phyloP scores from a whole-genome alignment of 331 rosid genomes.

The Quercus lobata region DNA sequence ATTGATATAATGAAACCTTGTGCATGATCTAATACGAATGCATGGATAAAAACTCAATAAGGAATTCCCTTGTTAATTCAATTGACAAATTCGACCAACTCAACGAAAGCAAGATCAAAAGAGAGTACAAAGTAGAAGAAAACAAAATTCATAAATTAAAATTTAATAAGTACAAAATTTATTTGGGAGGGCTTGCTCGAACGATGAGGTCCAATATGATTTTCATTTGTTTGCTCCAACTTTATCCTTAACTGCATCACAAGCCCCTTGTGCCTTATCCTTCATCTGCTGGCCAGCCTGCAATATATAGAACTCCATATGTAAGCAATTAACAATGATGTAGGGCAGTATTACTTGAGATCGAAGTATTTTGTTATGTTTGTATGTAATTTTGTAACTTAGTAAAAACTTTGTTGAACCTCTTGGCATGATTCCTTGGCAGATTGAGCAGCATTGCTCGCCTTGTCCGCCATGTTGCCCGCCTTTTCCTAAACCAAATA shows the following conservation, averaged over 20 bases:
- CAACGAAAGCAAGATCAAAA: background rate
- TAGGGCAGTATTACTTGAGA: no score
- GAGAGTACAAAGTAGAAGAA: background rate
- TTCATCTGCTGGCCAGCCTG: conserved; percentile 44
- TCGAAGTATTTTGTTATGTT: no score
- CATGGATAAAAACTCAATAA: background rate
- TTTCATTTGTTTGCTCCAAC: conserved; percentile 43
- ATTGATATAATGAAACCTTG: background rate
- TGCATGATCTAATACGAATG: background rate
- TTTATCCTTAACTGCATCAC: conserved; percentile 33
- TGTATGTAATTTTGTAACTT: background rate
- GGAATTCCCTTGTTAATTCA: background rate
- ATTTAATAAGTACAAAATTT: background rate
- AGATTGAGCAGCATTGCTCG: conserved; percentile 40
- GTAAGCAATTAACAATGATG: background rate
- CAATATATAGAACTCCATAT: background rate
- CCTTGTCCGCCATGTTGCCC: conserved; percentile 28
- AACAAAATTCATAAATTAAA: background rate
- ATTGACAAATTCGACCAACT: background rate
- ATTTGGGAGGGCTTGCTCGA: background rate
- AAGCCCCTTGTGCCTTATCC: conserved; percentile 47
- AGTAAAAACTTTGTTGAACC: conserved; percentile 17
- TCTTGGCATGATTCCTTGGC: conserved; percentile 39
- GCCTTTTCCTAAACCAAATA: conserved; percentile 33
- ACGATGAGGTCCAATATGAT: background rate